Base-by-base conservation (phyloP, 108 stramenopile genomes). In the Poteriospumella lacustris region DNA sequence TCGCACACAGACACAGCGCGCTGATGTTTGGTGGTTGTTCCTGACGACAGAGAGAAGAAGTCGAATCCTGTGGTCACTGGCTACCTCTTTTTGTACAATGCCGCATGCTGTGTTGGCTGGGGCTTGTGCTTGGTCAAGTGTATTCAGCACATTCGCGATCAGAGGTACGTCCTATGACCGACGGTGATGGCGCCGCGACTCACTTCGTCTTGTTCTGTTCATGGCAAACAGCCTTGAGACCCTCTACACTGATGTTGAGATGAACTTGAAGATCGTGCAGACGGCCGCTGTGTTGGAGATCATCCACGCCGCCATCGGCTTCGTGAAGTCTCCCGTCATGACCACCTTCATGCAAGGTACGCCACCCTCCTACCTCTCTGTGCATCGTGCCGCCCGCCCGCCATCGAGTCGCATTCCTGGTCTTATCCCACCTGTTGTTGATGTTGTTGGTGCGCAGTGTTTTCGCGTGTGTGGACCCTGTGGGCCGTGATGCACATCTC, bases 261-360 rank as follows among this genome's bases (percentile, higher is more conserved):
- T 43, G 0, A 75, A 87, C 52, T 76, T 94, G 58, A 83, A 82
- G 40, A 43, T 76, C 41, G 90, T 91, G 34, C 94, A 94, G 77
- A 73, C 87, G 31, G 91, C 88, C 2, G 91, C 93, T 40, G 33
- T 92, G 1, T 44, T 95, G 42, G 93, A 98, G 81, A 90, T 96
- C 68, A 77, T 95, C 39, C 95, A 98, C 88, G 90, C 94, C 2
- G 85, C 85, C 1, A 26, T 96, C 24, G 93, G 95, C 43, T 79
- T 96, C 40, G 97, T 98, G 29, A 90, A 93, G 44, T 91, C 91
- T 42, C 95, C 95, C 0, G 86, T 93, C 58, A 43, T 95, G 38
- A 93, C 95, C 31, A 94, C 94, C 38, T 73, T 89, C 40, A 85
- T 98, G 89, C 97, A 98, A 87, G 97, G 96, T 33, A 79, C 81